Evolutionary conservation across 1,284 basidiomycete species (phyloP).

Genomic region (Trichosporon sp.): DNA sequence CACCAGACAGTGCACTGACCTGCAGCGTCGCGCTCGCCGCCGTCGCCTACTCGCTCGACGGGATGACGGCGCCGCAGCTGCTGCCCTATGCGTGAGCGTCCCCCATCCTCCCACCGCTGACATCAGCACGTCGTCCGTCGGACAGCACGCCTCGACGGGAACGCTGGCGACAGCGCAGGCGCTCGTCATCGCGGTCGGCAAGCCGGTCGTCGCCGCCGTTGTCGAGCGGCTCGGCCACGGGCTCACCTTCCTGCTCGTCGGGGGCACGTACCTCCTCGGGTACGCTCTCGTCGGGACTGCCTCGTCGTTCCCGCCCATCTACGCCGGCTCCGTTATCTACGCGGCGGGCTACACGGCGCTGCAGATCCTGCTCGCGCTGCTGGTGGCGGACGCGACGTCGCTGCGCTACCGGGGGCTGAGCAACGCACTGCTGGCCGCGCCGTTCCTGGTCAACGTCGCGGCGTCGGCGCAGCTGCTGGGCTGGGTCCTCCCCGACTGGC

Average conservation of each 20-base stretch:
- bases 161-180: conserved; percentile 57
- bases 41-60: background rate
- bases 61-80: background rate
- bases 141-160: conserved; percentile 58
- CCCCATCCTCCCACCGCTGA: background rate
- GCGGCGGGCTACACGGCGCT: conserved; percentile 56
- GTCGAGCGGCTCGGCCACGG: conserved; percentile 61
- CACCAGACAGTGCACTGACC: background rate
- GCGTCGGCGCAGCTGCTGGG: conserved; percentile 63
- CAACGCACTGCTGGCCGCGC: conserved; percentile 60
- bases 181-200: conserved; percentile 62
- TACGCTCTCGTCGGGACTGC: conserved; percentile 65
- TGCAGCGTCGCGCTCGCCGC: background rate
- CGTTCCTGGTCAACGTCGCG: conserved; percentile 61
- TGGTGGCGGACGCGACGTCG: conserved; percentile 74
- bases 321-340: conserved; percentile 24
- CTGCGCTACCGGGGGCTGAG: conserved; percentile 71
- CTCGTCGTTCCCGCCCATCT: conserved; percentile 55
- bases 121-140: conserved; percentile 52
- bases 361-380: conserved; percentile 68
- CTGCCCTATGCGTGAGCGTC: background rate
- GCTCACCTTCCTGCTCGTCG: conserved; percentile 59
- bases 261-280: conserved; percentile 52
- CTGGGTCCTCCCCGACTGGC: conserved; percentile 55
- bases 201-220: conserved; percentile 74